A percentile compares a stretch with the other conserved stretches of the same genome.
phyloP scores from a whole-genome alignment of 2,329 filamentous ascomycete species.

The Aureobasidium sp. region DNA sequence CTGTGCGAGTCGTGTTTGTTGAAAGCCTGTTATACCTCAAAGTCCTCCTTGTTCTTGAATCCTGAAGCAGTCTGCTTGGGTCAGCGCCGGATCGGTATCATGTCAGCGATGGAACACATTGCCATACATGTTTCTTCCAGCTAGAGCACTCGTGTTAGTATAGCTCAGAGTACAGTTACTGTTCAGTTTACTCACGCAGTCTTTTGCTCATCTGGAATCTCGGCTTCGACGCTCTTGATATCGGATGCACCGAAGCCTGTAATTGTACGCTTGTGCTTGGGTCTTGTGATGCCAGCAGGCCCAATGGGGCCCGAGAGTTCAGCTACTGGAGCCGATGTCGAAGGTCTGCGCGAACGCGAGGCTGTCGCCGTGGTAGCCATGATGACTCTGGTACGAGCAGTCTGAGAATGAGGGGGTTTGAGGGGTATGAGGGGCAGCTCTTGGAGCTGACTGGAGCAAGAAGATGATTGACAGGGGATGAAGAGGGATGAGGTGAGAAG shows the following conservation, averaged over 20 bases:
- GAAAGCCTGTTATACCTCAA: slow-evolving; percentile 43
- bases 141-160: slow-evolving; percentile 26
- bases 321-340: slow-evolving; percentile 71
- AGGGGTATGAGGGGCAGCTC: background rate
- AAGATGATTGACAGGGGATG: slow-evolving; percentile 10
- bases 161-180: slow-evolving; percentile 12
- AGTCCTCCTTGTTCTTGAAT: slow-evolving; percentile 74
- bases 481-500: background rate
- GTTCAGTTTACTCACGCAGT: slow-evolving; percentile 56
- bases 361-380: slow-evolving; percentile 26
- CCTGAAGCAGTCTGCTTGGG: slow-evolving; percentile 50
- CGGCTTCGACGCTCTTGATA: slow-evolving; percentile 89
- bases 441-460: background rate
- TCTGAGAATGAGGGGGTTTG: background rate
- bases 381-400: background rate
- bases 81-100: slow-evolving; percentile 12
- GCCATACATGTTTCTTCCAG: slow-evolving; percentile 53
- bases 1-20: slow-evolving; percentile 17
- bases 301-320: slow-evolving; percentile 80
- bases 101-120: background rate
- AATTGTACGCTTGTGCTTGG: slow-evolving; percentile 95
- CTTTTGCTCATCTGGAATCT: slow-evolving; percentile 79
- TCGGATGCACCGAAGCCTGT: slow-evolving; percentile 86
- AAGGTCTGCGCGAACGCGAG: slow-evolving; percentile 71
- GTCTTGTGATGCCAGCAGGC: slow-evolving; percentile 71